Evolutionary conservation across 192 early-diverging fungal genomes (phyloP).

Genomic region (Rhizoclosmatium globosum): DNA sequence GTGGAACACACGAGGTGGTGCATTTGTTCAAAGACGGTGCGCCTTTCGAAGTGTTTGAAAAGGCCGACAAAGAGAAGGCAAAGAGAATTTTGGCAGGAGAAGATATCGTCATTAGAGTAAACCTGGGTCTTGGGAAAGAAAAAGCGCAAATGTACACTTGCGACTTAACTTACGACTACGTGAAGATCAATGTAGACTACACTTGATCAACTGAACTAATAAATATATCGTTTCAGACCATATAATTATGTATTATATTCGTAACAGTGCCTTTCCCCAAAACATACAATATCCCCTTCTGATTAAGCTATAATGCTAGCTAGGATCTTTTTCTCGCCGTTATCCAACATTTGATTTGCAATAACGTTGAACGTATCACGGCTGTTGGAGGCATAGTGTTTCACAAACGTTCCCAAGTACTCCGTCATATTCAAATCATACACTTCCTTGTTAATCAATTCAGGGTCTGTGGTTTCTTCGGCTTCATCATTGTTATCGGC

Average conservation of each 20-base stretch:
- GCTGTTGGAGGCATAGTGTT: conserved; percentile 11
- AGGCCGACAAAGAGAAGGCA: conserved; percentile 78
- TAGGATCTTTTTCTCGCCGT: conserved; percentile 19
- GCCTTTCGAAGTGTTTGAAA: conserved; percentile 67
- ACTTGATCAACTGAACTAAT: conserved; percentile 16
- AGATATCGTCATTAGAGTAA: conserved; percentile 83
- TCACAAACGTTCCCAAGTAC: conserved; percentile 35
- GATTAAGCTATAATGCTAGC: not conserved
- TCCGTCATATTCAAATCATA: conserved; percentile 47
- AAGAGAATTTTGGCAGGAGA: conserved; percentile 84
- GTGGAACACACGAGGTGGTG: conserved; percentile 49
- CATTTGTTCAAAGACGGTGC: conserved; percentile 82
- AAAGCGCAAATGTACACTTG: conserved; percentile 92
- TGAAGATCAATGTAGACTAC: conserved; percentile 94
- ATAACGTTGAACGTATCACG: conserved; percentile 9
- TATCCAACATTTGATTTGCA: conserved; percentile 52
- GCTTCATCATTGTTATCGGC: conserved; percentile 32
- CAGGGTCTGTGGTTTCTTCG: conserved; percentile 35
- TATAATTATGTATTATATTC: no score
- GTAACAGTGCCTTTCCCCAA: not conserved
- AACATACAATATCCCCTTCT: not conserved
- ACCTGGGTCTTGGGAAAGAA: conserved; percentile 78
- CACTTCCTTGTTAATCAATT: conserved; percentile 37
- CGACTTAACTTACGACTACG: conserved; percentile 93
- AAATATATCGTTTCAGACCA: not conserved